Conservation (phyloP, 2,329 filamentous ascomycete genomes). For the Xylaria multiplex region DNA sequence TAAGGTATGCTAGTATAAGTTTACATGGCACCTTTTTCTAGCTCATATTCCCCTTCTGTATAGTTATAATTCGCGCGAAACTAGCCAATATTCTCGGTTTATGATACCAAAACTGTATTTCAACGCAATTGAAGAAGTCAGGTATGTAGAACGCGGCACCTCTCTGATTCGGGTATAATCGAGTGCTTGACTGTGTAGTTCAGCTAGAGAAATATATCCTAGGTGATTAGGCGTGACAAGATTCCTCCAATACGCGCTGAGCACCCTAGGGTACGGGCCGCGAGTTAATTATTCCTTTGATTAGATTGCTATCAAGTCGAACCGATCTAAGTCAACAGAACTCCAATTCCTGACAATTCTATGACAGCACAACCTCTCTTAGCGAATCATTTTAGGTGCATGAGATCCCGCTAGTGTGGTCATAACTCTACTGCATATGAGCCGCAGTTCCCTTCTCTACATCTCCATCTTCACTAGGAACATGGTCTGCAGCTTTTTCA, state of each 20-base stretch:
- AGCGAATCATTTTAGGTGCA: not conserved
- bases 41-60: too few relatives aligned
- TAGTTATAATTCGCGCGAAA: too few relatives aligned
- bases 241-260: conserved; percentile 1
- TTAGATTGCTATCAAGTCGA: conserved; percentile 16
- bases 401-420: not conserved
- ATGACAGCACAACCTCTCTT: not conserved
- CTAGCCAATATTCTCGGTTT: not conserved
- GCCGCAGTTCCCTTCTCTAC: conserved; percentile 44
- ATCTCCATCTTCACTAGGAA: conserved; percentile 43
- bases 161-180: not conserved
- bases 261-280: not conserved
- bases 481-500: conserved; percentile 49
- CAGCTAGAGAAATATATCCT: not conserved
- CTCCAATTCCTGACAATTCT: conserved; percentile 2
- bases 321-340: conserved; percentile 9
- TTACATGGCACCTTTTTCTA: too few relatives aligned
- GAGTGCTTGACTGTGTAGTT: not conserved
- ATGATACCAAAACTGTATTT: not conserved
- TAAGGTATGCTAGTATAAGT: too few relatives aligned
- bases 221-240: conserved; percentile 6
- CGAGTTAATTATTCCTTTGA: not conserved
- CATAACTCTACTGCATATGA: conserved; percentile 35
- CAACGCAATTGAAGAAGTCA: not conserved
- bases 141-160: not conserved